phyloP scores from a whole-genome alignment of 768 basidiomycete genomes.

The Pulveroboletus sp. region DNA sequence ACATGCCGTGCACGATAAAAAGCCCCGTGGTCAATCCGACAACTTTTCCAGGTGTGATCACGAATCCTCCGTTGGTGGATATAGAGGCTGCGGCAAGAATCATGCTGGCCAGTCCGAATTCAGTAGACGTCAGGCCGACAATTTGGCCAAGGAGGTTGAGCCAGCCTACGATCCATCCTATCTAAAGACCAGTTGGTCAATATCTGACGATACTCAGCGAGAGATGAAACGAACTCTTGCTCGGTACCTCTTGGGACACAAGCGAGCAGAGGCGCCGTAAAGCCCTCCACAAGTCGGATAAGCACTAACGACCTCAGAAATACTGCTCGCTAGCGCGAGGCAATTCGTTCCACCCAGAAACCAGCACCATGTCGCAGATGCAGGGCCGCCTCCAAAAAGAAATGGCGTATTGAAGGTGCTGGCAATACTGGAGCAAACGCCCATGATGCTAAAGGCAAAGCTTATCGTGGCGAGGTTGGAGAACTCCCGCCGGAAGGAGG shows the following conservation, averaged over 20 bases:
- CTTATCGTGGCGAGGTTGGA: constrained; percentile 35
- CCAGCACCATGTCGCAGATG: constrained; percentile 37
- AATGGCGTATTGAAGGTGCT: constrained; percentile 36
- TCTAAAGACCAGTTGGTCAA: constrained; percentile 6
- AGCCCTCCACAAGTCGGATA: constrained; percentile 29
- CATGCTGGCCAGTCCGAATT: constrained; percentile 35
- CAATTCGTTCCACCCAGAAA: constrained; percentile 27
- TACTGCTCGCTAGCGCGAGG: constrained; percentile 27
- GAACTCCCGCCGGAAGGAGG: constrained; percentile 41
- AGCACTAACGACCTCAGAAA: constrained; percentile 30
- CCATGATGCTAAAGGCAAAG: constrained; percentile 34
- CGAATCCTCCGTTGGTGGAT: constrained; percentile 29
- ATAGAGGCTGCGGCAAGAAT: constrained; percentile 27
- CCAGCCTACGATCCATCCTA: constrained; percentile 33
- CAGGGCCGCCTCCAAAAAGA: constrained; percentile 34
- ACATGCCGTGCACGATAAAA: constrained; percentile 37
- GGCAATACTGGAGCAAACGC: constrained; percentile 35
- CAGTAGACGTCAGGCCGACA: constrained; percentile 31
- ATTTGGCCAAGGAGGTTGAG: constrained; percentile 27
- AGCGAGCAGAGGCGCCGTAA: constrained; percentile 77
- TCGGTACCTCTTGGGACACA: constrained; percentile 60
- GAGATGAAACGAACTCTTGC: constrained; percentile 43
- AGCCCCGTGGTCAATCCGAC: constrained; percentile 39
- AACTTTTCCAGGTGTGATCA: constrained; percentile 36
- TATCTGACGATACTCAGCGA: background rate